phyloP scores from a whole-genome alignment of 83 land plant genomes.

The Picea abies region DNA sequence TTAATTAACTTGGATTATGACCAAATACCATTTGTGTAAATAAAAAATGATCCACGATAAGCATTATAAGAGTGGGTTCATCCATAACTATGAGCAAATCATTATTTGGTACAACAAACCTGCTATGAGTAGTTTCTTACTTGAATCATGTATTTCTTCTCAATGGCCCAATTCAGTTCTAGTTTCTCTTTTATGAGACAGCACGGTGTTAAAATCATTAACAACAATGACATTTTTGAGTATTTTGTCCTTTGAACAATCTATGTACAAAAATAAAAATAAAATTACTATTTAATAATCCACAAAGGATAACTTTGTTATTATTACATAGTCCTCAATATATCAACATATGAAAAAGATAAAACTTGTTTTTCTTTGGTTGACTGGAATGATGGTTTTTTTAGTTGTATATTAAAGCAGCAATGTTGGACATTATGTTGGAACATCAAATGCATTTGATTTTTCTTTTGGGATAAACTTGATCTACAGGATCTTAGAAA shows the following conservation, averaged over 20 bases:
- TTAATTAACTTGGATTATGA: neutral
- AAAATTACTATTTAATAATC: no score
- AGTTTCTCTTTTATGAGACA: slow-evolving; percentile 3
- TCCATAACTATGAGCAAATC: neutral
- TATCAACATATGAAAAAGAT: no score
- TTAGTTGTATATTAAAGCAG: no score
- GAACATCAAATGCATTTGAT: no score
- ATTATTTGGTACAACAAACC: slow-evolving; percentile 9
- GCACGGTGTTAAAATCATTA: slow-evolving; percentile 5
- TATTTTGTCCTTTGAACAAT: neutral
- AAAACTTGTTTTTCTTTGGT: no score
- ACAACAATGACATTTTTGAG: neutral
- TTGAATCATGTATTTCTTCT: neutral
- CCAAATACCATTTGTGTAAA: slow-evolving; percentile 5
- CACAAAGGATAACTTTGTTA: no score
- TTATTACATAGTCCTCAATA: no score
- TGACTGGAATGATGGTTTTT: no score
- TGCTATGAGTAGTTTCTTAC: slow-evolving; percentile 13
- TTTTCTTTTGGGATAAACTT: no score
- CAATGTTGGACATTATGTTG: no score
- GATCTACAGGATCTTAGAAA: no score
- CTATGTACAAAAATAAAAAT: neutral
- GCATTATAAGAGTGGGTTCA: slow-evolving; percentile 3
- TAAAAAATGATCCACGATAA: slow-evolving; percentile 1
- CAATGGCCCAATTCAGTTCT: slow-evolving; percentile 5